These are phyloP conservation scores for Breviolum minutum DNA, from an alignment of 73 alveolate genomes.

Conservation along the genomic window DNA sequence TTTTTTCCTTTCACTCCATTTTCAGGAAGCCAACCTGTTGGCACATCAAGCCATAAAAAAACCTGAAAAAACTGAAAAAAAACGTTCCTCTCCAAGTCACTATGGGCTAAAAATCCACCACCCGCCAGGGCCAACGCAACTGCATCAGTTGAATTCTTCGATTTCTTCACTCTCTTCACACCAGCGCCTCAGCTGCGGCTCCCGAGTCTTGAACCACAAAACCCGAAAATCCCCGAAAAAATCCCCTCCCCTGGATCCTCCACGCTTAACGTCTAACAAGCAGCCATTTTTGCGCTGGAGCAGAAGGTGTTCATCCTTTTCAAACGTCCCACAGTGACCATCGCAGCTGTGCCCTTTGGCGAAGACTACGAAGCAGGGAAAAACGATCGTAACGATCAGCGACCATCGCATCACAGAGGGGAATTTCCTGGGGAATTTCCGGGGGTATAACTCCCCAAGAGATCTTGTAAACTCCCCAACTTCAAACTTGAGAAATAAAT, in stretches of 20 bases:
- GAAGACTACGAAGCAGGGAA: not conserved
- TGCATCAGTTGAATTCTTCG: not conserved
- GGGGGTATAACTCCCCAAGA: no score
- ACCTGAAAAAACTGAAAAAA: not conserved
- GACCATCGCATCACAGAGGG: not conserved
- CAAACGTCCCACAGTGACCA: not conserved
- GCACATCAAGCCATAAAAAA: not conserved
- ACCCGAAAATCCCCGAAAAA: no score
- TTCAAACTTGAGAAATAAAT: no score
- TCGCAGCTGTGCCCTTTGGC: not conserved
- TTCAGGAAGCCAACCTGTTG: not conserved
- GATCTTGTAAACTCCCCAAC: no score
- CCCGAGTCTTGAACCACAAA: no score
- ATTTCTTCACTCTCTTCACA: not conserved
- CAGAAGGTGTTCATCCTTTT: slow-evolving; percentile 2
- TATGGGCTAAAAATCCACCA: slow-evolving; percentile 22
- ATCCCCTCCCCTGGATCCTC: no score
- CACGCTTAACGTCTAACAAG: not conserved
- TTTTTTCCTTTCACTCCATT: no score
- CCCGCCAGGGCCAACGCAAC: slow-evolving; percentile 17
- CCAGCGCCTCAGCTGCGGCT: not conserved
- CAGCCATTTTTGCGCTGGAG: slow-evolving; percentile 19
- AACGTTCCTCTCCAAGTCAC: not conserved
- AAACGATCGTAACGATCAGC: not conserved
- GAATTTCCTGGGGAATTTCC: no score